Base-by-base conservation (phyloP, 768 basidiomycete genomes). In the Podaxis sp. region DNA sequence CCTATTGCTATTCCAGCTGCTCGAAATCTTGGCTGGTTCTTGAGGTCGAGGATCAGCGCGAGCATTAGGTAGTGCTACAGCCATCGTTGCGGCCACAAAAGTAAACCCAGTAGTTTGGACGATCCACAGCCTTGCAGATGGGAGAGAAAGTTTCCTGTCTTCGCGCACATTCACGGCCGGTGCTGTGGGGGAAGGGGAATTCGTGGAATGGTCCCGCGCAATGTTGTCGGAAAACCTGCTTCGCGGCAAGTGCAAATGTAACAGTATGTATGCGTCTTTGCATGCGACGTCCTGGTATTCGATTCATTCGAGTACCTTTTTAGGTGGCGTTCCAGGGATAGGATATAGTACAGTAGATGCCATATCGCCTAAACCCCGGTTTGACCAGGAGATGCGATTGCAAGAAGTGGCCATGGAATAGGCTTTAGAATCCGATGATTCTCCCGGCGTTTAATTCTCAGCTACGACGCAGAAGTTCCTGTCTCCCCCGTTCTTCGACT, bases 1-100 rank as follows among this genome's bases (percentile, higher is more conserved):
- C 82, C 83, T 3, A 79, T 76, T 6, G 69, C 70, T 95, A 95
- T 60, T 91, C 89, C 65, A 95, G 89, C 61, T 84, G 84, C 94
- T 93, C 95, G 24, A 75, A 17, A 92, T 74, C 61, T 81, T 84
- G 22, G 71, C n/a, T 42, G 65, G 70, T 33, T 75, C 72, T 3
- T 73, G 74, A 54, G 65, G 53, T 26, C 72, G 68, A 39, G 63
- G 42, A 46, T 17, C 19, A 46, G 17, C 3, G n/a, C n/a, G n/a
- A 17, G 15, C 7, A 46, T n/a, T 46, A 17, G 33, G 33, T 33
- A 33, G 33, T 33, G 33, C 8, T 33, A 9, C 33, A 33, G 52
- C 22, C 13, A 22, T 28, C 28, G 19, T 12, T 13, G 65, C 54
- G 7, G 61, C n/a, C 28, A 71, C 62, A 30, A 74, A 73, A 9